These are phyloP conservation scores for Lactarius tabidus DNA, from an alignment of 768 basidiomycete species.

Conservation along the genomic window DNA sequence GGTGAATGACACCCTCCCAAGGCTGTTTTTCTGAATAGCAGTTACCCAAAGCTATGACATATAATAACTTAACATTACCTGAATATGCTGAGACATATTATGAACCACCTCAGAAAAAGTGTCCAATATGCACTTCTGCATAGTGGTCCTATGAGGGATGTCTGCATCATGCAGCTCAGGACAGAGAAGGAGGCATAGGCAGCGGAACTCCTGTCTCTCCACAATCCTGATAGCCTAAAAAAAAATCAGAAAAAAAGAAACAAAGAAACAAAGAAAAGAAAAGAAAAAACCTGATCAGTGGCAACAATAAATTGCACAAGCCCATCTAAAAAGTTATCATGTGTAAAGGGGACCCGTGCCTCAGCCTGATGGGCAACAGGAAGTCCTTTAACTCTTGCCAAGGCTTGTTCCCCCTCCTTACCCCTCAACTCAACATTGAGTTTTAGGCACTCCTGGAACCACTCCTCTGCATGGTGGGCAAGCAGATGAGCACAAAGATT, in stretches of 20 bases:
- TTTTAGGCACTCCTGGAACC: not conserved
- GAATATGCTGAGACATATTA: not conserved
- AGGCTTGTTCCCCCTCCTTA: not conserved
- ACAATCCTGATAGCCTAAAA: constrained; percentile 1
- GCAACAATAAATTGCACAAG: constrained; percentile 2
- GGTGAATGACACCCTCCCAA: constrained; percentile 6
- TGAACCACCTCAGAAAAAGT: not conserved
- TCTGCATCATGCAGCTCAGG: not conserved
- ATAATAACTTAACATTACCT: not conserved
- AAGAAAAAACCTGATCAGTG: not conserved
- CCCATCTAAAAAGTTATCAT: not conserved
- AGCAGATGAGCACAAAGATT: not conserved
- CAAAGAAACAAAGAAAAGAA: not conserved
- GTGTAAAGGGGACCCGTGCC: not conserved
- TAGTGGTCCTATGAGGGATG: constrained; percentile 1
- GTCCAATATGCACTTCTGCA: not conserved
- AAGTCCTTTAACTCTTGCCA: not conserved
- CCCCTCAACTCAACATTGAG: not conserved
- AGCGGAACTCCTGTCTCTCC: not conserved
- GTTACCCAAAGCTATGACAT: not conserved
- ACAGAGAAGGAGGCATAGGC: not conserved
- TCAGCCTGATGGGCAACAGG: not conserved
- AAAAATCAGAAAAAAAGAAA: not conserved
- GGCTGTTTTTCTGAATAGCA: not conserved
- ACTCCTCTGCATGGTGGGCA: not conserved